Evolutionary conservation across 176 grass and related monocot genomes (phyloP).

Genomic region (Saccharum officinarum): DNA sequence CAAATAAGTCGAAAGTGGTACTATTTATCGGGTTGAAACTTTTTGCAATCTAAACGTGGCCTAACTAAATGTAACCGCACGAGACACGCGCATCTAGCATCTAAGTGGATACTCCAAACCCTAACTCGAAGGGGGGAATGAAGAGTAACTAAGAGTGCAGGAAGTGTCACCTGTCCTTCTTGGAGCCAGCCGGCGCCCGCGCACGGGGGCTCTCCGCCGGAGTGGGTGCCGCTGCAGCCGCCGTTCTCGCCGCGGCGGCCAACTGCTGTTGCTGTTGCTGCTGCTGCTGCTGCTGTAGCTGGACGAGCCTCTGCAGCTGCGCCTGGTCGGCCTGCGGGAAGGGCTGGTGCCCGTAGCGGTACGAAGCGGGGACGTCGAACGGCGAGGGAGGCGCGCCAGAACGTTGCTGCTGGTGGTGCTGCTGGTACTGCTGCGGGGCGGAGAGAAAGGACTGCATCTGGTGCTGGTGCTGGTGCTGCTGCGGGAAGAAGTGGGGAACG

Average conservation of each 20-base stretch:
- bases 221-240: conserved; percentile 14
- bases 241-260: neutral
- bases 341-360: conserved; percentile 36
- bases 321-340: conserved; percentile 25
- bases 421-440: conserved; percentile 56
- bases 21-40: too few relatives aligned
- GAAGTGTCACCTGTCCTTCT: conserved; percentile 47
- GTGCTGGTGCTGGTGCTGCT: conserved; percentile 56
- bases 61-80: conserved; percentile 6
- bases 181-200: conserved; percentile 15
- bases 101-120: conserved; percentile 25
- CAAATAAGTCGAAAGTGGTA: too few relatives aligned
- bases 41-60: too few relatives aligned
- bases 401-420: conserved; percentile 13
- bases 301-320: conserved; percentile 54
- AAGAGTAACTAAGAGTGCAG: neutral
- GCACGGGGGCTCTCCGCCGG: conserved; percentile 47
- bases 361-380: conserved; percentile 19
- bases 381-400: conserved; percentile 19
- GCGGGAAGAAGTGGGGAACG: conserved; percentile 39
- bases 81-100: conserved; percentile 7
- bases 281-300: conserved; percentile 42
- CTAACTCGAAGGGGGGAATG: conserved; percentile 15
- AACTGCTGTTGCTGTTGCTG: conserved; percentile 10
- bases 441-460: conserved; percentile 42